Conservation (phyloP, 106 monocot genomes). For the Amphibolis antarctica region DNA sequence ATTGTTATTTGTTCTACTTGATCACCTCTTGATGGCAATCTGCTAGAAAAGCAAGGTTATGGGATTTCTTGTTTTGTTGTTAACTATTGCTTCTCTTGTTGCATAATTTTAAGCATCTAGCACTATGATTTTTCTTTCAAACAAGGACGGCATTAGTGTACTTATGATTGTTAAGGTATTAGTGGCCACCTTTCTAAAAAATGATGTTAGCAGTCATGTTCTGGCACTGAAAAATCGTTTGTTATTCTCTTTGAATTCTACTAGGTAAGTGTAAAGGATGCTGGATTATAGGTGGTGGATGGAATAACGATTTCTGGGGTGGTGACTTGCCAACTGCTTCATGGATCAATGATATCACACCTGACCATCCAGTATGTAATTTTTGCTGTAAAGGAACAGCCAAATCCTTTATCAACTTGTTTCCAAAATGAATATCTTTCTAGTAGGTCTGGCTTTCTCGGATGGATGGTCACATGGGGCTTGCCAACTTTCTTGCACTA, state of each 20-base stretch:
- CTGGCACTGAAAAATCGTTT: background rate
- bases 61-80: too few species aligned
- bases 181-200: too few species aligned
- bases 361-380: conserved; percentile 62
- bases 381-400: background rate
- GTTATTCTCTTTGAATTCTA: background rate
- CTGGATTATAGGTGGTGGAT: conserved; percentile 86
- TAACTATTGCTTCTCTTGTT: too few species aligned
- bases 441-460: conserved; percentile 74
- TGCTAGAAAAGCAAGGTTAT: too few species aligned
- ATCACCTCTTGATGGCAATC: too few species aligned
- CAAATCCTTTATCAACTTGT: conserved; percentile 1
- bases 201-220: too few species aligned
- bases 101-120: too few species aligned
- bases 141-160: too few species aligned
- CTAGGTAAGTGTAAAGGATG: conserved; percentile 60
- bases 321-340: conserved; percentile 63
- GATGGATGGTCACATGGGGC: conserved; percentile 96
- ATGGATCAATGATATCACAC: conserved; percentile 80
- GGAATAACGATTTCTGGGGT: conserved; percentile 89
- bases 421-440: background rate
- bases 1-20: too few species aligned
- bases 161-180: too few species aligned
- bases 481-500: conserved; percentile 70
- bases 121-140: too few species aligned